Conservation (phyloP, 352 stramenopile species). For the Phytopythium sindhum region DNA sequence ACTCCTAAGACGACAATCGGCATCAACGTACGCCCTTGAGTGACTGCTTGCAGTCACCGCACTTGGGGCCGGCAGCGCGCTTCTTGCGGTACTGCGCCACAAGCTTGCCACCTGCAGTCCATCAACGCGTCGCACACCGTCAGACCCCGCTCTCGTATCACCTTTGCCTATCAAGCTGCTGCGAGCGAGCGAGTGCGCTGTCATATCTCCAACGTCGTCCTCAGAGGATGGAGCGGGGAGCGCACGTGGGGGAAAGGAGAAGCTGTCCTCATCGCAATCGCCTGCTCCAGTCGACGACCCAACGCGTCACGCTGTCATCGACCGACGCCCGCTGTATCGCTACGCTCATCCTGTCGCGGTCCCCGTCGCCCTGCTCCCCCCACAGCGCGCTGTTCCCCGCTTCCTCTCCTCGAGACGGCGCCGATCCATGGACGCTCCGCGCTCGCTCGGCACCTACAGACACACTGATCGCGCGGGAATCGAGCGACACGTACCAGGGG, state of each 20-base stretch:
- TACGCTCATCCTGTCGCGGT: not conserved
- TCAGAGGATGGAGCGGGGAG: not conserved
- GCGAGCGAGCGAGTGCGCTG: not conserved
- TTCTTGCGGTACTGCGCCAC: constrained; percentile 96
- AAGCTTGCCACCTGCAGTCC: constrained; percentile 80
- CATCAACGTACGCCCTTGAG: constrained; percentile 61
- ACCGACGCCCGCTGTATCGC: not conserved
- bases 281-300: not conserved
- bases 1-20: too few relatives aligned
- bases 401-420: not conserved
- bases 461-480: not conserved
- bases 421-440: not conserved
- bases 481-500: constrained; percentile 84
- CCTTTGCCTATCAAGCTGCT: not conserved
- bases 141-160: not conserved
- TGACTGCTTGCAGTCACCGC: constrained; percentile 94
- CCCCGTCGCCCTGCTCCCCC: not conserved
- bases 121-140: not conserved
- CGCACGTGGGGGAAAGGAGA: not conserved
- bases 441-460: not conserved
- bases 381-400: too few relatives aligned
- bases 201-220: too few relatives aligned
- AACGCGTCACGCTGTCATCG: too few relatives aligned
- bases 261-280: not conserved
- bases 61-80: constrained; percentile 91